Conservation (phyloP, 2,329 filamentous ascomycete species). For the Xenoacremonium recifei region DNA sequence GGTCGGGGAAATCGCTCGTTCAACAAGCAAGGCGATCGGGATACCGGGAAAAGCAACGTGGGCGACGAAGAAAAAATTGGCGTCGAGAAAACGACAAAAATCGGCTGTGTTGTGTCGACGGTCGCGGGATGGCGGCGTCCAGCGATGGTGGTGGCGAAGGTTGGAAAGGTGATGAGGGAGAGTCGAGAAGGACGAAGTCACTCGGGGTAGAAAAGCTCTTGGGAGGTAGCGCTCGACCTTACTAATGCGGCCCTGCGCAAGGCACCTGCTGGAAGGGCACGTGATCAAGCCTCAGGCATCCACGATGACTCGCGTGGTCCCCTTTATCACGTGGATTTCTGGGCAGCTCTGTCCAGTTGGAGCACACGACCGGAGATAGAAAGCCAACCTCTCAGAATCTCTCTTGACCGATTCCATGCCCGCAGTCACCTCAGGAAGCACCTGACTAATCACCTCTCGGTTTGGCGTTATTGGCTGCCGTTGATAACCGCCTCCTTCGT, state of each 20-base stretch:
- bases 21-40: constrained; percentile 1
- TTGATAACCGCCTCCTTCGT: constrained; percentile 23
- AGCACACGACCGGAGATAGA: neutral
- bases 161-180: constrained; percentile 19
- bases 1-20: constrained; percentile 8
- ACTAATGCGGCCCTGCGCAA: neutral
- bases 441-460: constrained; percentile 22
- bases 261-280: too few relatives aligned
- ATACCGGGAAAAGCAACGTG: neutral
- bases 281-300: too few relatives aligned
- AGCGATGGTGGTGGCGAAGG: constrained; percentile 10
- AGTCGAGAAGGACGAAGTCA: constrained; percentile 1
- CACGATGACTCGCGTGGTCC: too few relatives aligned
- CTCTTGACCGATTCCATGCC: neutral
- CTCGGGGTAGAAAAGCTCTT: constrained; percentile 11
- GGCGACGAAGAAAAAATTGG: neutral
- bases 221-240: neutral
- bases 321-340: neutral
- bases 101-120: too few relatives aligned
- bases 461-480: constrained; percentile 28
- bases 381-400: neutral
- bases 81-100: neutral
- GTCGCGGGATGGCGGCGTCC: constrained; percentile 13
- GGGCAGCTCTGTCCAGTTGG: neutral
- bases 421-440: neutral